phyloP scores from a whole-genome alignment of 2,329 filamentous ascomycete species.

The Drechslerella dactyloides region DNA sequence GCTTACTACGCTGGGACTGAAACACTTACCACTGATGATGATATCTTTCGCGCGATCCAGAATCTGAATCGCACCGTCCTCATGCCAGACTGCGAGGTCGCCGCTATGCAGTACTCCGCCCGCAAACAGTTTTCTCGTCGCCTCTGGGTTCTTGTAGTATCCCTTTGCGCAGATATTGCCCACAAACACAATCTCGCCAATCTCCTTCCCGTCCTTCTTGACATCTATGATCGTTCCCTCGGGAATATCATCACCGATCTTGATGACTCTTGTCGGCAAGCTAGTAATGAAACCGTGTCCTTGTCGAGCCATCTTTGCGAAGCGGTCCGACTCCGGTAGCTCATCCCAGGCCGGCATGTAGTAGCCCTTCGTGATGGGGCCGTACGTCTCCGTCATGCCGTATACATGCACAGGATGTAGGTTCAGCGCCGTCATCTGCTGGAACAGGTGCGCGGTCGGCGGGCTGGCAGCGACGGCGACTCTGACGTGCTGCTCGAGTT shows the following conservation, averaged over 20 bases:
- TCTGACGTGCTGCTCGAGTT: constrained; percentile 72
- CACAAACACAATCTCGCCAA: constrained; percentile 80
- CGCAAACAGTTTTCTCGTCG: constrained; percentile 83
- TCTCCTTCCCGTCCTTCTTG: constrained; percentile 72
- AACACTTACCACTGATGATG: constrained; percentile 80
- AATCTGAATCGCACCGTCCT: constrained; percentile 89
- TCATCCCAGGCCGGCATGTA: constrained; percentile 82
- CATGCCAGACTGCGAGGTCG: constrained; percentile 90
- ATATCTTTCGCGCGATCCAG: constrained; percentile 95
- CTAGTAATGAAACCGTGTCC: constrained; percentile 76
- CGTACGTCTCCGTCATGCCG: constrained; percentile 67
- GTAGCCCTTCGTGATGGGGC: constrained; percentile 94
- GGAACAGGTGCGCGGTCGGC: constrained; percentile 86
- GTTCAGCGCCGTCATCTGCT: constrained; percentile 88
- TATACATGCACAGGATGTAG: constrained; percentile 92
- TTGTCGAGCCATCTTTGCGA: constrained; percentile 87
- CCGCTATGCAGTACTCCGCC: constrained; percentile 88
- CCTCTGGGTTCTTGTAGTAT: constrained; percentile 88
- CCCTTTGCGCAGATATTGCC: constrained; percentile 85
- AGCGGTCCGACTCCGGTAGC: constrained; percentile 76
- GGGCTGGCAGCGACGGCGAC: constrained; percentile 94
- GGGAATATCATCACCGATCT: constrained; percentile 63
- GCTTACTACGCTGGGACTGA: neutral
- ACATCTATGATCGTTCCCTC: constrained; percentile 73
- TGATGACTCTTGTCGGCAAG: constrained; percentile 80